Percentiles rank a stretch among this genome's conserved stretches.
These are phyloP conservation scores for Flaveria bidentis DNA, from an alignment of 129 eudicot genomes.

Conservation along the genomic window DNA sequence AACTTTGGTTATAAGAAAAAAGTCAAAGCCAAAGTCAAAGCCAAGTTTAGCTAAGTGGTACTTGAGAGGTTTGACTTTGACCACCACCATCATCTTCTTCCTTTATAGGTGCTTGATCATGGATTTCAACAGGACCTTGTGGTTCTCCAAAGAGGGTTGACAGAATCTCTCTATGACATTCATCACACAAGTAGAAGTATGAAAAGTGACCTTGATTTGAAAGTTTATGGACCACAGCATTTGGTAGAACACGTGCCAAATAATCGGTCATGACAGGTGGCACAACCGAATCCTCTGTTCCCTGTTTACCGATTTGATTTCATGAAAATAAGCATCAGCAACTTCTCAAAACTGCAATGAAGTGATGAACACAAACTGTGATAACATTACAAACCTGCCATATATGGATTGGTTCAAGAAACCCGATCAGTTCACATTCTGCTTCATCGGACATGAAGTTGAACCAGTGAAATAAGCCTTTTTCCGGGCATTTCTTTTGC, in stretches of 20 bases:
- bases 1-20: background rate
- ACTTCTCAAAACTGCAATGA: background rate
- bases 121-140: slow-evolving; percentile 52
- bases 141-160: slow-evolving; percentile 72
- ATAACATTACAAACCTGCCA: slow-evolving; percentile 71
- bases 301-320: slow-evolving; percentile 47
- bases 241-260: slow-evolving; percentile 66
- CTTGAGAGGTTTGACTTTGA: background rate
- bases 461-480: slow-evolving; percentile 71
- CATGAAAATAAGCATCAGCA: background rate
- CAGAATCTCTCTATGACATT: slow-evolving; percentile 71
- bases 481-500: slow-evolving; percentile 64
- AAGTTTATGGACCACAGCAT: slow-evolving; percentile 66
- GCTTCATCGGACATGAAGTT: slow-evolving; percentile 54
- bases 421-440: slow-evolving; percentile 75
- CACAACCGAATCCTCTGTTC: slow-evolving; percentile 73
- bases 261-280: slow-evolving; percentile 71
- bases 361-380: background rate
- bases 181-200: slow-evolving; percentile 63
- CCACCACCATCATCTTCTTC: slow-evolving; percentile 30
- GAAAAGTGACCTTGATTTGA: slow-evolving; percentile 85
- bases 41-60: slow-evolving; percentile 13
- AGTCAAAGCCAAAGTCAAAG: background rate
- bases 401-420: slow-evolving; percentile 81
- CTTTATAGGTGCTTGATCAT: slow-evolving; percentile 28